phyloP scores from a whole-genome alignment of 495 filamentous ascomycete species.

The Glutinoglossum americanum region DNA sequence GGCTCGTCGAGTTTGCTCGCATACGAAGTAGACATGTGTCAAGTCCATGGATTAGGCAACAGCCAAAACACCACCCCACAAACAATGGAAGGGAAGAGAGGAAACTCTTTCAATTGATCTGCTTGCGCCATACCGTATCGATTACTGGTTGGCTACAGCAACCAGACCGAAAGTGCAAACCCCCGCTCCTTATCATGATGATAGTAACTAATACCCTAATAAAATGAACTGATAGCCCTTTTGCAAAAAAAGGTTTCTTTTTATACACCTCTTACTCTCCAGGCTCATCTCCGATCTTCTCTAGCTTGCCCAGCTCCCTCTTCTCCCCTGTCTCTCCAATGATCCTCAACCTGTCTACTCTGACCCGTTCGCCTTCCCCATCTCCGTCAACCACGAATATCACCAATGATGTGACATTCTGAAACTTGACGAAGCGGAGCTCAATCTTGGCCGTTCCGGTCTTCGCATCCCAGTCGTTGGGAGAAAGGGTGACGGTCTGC shows the following conservation, averaged over 20 bases:
- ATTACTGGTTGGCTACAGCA: not conserved
- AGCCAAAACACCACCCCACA: not conserved
- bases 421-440: constrained; percentile 90
- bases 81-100: not conserved
- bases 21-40: not conserved
- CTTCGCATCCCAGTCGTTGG: constrained; percentile 62
- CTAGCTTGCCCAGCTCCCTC: constrained; percentile 76
- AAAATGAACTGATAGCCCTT: not conserved
- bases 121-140: not conserved
- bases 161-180: not conserved
- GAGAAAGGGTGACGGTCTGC: constrained; percentile 49
- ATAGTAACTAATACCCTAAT: not conserved
- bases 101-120: not conserved
- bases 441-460: constrained; percentile 69
- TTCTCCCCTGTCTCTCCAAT: constrained; percentile 89
- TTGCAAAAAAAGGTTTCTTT: not conserved
- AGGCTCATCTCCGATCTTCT: constrained; percentile 74
- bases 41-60: not conserved
- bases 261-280: constrained; percentile 20
- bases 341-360: constrained; percentile 65
- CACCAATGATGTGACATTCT: constrained; percentile 69
- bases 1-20: not conserved
- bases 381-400: constrained; percentile 83
- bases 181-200: not conserved
- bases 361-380: constrained; percentile 62